A percentile compares a stretch with the other conserved stretches of the same genome.
These are phyloP conservation scores for Phytopythium cucurbitacearum DNA, from an alignment of 352 stramenopile genomes.

Conservation along the genomic window DNA sequence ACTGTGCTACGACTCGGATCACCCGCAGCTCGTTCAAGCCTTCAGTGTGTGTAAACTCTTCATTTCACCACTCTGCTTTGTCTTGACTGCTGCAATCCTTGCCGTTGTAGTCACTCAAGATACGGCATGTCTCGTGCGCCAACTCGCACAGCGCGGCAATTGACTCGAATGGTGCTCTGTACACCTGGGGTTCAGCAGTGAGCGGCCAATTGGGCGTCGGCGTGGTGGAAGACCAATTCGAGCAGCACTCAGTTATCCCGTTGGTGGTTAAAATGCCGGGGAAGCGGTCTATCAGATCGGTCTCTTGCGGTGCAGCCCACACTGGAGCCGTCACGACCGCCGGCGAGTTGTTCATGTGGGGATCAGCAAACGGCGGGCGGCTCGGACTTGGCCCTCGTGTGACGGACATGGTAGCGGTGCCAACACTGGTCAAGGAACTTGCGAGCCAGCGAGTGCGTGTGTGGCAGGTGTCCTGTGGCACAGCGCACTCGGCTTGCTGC, in stretches of 20 bases:
- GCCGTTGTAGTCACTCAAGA: conserved; percentile 18
- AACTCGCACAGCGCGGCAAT: conserved; percentile 89
- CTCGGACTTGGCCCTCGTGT: conserved; percentile 81
- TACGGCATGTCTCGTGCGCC: conserved; percentile 58
- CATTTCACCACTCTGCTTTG: conserved; percentile 17
- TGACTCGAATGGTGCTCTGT: conserved; percentile 66
- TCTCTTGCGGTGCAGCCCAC: conserved; percentile 89
- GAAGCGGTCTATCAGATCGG: conserved; percentile 49
- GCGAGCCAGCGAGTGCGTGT: conserved; percentile 58
- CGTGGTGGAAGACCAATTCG: conserved; percentile 66
- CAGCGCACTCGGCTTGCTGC: conserved; percentile 75
- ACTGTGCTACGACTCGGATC: conserved; percentile 61
- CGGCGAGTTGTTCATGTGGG: conserved; percentile 87
- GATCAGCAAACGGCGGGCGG: conserved; percentile 89
- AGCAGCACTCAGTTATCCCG: conserved; percentile 75
- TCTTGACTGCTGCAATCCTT: neutral
- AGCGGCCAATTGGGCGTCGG: conserved; percentile 89
- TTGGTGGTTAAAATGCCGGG: conserved; percentile 66
- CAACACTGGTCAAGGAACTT: conserved; percentile 82
- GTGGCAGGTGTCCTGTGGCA: conserved; percentile 69
- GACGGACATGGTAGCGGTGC: conserved; percentile 60
- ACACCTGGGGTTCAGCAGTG: conserved; percentile 83
- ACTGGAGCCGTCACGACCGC: conserved; percentile 61
- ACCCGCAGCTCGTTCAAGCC: conserved; percentile 50
- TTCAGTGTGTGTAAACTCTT: conserved; percentile 31